phyloP scores from a whole-genome alignment of 2,329 filamentous ascomycete genomes.

The Diaporthe amygdali region DNA sequence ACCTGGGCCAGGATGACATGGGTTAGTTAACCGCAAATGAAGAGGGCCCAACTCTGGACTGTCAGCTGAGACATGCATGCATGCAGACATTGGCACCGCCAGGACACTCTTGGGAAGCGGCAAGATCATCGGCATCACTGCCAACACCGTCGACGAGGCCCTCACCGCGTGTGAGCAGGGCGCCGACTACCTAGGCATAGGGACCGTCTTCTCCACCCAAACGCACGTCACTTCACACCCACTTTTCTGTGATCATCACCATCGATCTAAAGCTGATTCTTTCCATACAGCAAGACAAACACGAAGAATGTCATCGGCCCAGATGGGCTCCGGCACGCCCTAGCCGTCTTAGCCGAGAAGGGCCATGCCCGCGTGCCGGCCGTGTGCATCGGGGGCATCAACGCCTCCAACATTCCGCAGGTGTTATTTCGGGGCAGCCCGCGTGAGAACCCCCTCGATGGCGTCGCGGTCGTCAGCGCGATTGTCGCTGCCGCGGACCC shows the following conservation, averaged over 20 bases:
- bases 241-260: neutral
- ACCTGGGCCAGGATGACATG: slow-evolving; percentile 95
- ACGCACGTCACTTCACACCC: slow-evolving; percentile 59
- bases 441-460: slow-evolving; percentile 68
- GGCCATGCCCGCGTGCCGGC: slow-evolving; percentile 57
- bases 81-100: slow-evolving; percentile 64
- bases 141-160: slow-evolving; percentile 77
- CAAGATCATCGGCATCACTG: slow-evolving; percentile 88
- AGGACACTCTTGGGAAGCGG: slow-evolving; percentile 74
- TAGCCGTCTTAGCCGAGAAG: slow-evolving; percentile 61
- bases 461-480: slow-evolving; percentile 88
- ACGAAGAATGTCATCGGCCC: slow-evolving; percentile 83
- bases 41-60: neutral
- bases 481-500: slow-evolving; percentile 78
- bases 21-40: slow-evolving; percentile 48
- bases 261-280: neutral
- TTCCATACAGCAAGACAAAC: slow-evolving; percentile 72
- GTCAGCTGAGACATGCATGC: neutral
- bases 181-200: slow-evolving; percentile 91
- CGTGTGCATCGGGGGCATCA: slow-evolving; percentile 91
- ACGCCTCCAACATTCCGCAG: slow-evolving; percentile 73
- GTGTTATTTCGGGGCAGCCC: slow-evolving; percentile 73
- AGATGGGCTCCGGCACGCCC: slow-evolving; percentile 70
- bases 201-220: slow-evolving; percentile 84
- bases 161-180: slow-evolving; percentile 72